Base-by-base conservation (phyloP, 306 rosid species). In the Quercus alba region DNA sequence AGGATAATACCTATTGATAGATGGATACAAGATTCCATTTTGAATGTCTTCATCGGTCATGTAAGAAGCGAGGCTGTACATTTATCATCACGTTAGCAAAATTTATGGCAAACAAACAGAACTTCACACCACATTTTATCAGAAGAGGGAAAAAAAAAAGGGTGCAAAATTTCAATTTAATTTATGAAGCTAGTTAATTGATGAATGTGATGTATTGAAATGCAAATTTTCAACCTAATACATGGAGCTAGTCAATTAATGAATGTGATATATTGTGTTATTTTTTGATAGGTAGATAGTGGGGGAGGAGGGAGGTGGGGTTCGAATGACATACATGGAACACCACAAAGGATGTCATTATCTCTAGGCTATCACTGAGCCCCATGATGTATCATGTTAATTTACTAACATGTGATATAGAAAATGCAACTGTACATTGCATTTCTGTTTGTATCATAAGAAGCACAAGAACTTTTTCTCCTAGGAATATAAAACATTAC, bases 11-110 rank as follows among this genome's bases (percentile, higher is more conserved):
- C 94, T 41, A 70, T 86, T 74, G 78, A 91, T 87, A 66, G 94
- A 94, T 68, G 98, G 98, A 86, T 90, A 94, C 86, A 94, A 85
- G 72, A 88, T 87, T 67, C 98, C 98, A 59, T 85, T 86, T 30
- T 77, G 87, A 81, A 87, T 74, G 59, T 94, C 98, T 80, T 90
- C 97, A 35, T 91, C 95, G 18, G 91, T 89, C 90, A 94, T 94
- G 82, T 94, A 94, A 56, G 97, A 87, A 81, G 98, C 97, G 80
- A 94, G 98, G 88, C 98, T 94, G 93, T 55, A 78, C 63, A 78
- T 59, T 82, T 69, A 82, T 83, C 73, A 89, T 57, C 62, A 77
- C 73, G 79, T 87, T 79, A 90, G 85, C 25, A 83, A 41, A 41
- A 84, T 56, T 70, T 81, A 71, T 77, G 35, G 66, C 56, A 51